These are phyloP conservation scores for Solanum bulbocastanum DNA, from an alignment of 257 asterid species.

Conservation along the genomic window DNA sequence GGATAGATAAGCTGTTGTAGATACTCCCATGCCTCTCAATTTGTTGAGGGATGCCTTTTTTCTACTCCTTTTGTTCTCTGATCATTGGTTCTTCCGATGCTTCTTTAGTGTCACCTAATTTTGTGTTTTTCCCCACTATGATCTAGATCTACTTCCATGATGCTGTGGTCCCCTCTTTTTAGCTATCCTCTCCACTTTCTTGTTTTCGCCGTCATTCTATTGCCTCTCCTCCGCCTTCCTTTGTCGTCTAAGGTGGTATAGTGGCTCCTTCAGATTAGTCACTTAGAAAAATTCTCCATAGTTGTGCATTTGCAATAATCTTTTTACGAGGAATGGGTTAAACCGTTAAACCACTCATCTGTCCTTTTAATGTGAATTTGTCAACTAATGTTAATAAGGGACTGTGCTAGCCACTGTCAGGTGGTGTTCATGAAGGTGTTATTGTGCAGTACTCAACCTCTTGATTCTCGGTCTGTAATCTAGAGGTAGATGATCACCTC, in stretches of 20 bases:
- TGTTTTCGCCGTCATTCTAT: neutral
- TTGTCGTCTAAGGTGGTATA: neutral
- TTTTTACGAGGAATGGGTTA: neutral
- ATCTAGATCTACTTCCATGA: neutral
- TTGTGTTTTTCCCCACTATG: neutral
- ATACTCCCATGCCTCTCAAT: neutral
- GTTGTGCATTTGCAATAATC: neutral
- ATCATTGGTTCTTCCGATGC: neutral
- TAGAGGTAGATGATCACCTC: neutral
- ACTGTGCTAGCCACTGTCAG: neutral
- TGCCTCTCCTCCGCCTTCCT: neutral
- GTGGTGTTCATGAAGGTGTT: neutral
- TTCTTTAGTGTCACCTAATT: neutral
- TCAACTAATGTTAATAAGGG: neutral
- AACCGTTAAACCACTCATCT: neutral
- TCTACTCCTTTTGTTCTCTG: neutral
- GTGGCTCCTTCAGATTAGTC: neutral
- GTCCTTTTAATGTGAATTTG: neutral
- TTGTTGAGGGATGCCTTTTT: neutral
- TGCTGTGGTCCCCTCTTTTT: neutral
- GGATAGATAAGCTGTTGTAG: neutral
- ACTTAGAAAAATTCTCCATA: neutral
- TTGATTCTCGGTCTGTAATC: neutral
- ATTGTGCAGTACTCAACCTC: neutral
- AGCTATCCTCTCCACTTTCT: neutral